Evolutionary conservation across 176 grass and related monocot species (phyloP), one percentile per base, ranked within the genome.

Genomic region (Oryza punctata): DNA sequence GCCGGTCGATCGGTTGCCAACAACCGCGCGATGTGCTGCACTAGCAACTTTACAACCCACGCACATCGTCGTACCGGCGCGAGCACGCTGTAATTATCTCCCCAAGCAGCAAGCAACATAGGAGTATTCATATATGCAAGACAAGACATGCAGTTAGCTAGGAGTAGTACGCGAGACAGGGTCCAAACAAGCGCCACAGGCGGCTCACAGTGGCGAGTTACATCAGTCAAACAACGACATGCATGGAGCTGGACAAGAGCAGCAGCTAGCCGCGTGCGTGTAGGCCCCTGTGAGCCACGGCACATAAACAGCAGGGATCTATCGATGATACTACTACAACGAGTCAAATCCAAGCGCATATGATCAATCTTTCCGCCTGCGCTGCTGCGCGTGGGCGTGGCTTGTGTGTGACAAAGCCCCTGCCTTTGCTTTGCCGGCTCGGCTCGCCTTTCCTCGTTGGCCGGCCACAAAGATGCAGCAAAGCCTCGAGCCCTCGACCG

Each of bases 371-470:
- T 54, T 25, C 45, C 28, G 65, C 65, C 63, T 68, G 63, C 64
- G 0, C 43, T 52, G 26, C 77, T 15, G 40, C 38, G 29, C 8
- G 64, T 38, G 78, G 11, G 29, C 9, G 65, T 54, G 78, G 12
- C 45, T 18, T 5, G 19, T 69, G 78, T 14, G 19, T 69, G 78
- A 69, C 13, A 81, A 81, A 11, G 44, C 43, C 70, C 69, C 70
- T 19, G 25, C 70, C 70, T 44, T 44, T 47, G 12, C 45, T 61
- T 5, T 76, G 50, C 73, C 73, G 29, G 49, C 73, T 5, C 52
- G 18, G 52, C 18, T 57, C 65, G 78, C 64, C 27, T 80, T 67
- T 80, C 27, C 64, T 79, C 77, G 77, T 79, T 40, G 54, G 75
- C 75, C n/a, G 44, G 75, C 75, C n/a, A 28, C 44, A 45, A 80